Percentiles rank a stretch among this genome's conserved stretches.
Evolutionary conservation across 805 yeast species (phyloP).

Genomic region (Kluyveromyces starmeri): DNA sequence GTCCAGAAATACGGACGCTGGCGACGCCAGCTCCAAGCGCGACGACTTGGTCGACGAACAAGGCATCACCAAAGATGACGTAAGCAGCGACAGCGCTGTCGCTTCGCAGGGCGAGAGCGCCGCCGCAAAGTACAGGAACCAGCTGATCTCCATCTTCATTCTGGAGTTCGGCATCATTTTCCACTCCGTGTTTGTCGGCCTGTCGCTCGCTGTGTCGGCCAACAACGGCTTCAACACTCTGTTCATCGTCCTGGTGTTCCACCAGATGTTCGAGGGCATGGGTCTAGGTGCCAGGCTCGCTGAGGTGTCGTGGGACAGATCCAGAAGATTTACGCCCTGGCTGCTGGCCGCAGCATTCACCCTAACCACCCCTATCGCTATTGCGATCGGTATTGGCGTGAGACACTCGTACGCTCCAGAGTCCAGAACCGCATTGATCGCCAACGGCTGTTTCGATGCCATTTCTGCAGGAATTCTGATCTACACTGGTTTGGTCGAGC

Average conservation of each 20-base stretch:
- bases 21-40: no score
- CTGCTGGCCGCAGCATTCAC: conserved; percentile 42
- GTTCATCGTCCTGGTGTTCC: conserved; percentile 61
- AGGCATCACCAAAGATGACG: conserved; percentile 36
- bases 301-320: conserved; percentile 41
- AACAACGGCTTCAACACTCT: conserved; percentile 56
- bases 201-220: conserved; percentile 70
- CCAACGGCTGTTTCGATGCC: conserved; percentile 67
- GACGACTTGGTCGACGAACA: conserved; percentile 8
- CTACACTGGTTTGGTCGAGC: conserved; percentile 69
- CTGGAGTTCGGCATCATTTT: conserved; percentile 74
- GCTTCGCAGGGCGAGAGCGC: conserved; percentile 16
- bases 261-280: conserved; percentile 79
- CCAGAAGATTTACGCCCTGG: conserved; percentile 46
- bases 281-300: conserved; percentile 78
- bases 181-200: conserved; percentile 77
- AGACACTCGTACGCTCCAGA: conserved; percentile 52
- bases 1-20: conserved; percentile 9
- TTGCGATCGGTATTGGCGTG: conserved; percentile 73
- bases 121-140: conserved; percentile 49
- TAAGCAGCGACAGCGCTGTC: conserved; percentile 12
- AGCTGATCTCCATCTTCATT: conserved; percentile 45
- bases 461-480: conserved; percentile 70
- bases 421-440: conserved; percentile 48
- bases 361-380: conserved; percentile 62